These are phyloP conservation scores for Prunus padus DNA, from an alignment of 306 rosid species.

Conservation along the genomic window DNA sequence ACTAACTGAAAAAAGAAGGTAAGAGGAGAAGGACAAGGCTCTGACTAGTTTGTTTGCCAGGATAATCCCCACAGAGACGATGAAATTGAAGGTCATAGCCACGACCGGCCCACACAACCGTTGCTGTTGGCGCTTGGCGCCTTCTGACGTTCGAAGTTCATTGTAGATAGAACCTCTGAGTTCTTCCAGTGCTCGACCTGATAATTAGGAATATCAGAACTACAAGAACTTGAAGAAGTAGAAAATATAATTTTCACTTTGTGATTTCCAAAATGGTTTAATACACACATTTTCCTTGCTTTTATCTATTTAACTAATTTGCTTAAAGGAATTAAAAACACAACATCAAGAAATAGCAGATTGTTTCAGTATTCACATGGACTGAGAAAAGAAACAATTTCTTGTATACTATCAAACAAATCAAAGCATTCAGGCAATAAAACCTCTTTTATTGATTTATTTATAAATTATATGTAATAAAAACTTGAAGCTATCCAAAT, in stretches of 20 bases:
- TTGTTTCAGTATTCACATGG: not conserved
- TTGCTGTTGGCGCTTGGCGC: constrained; percentile 93
- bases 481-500: too few species aligned
- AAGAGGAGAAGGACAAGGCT: constrained; percentile 1
- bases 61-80: constrained; percentile 73
- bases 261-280: too few species aligned
- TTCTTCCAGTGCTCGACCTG: constrained; percentile 86
- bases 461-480: too few species aligned
- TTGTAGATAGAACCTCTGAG: constrained; percentile 74
- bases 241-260: not conserved
- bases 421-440: not conserved
- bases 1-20: not conserved
- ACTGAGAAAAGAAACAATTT: not conserved
- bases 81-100: constrained; percentile 80
- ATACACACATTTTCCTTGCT: not conserved
- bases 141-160: constrained; percentile 84
- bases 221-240: not conserved
- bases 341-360: not conserved
- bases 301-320: not conserved
- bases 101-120: constrained; percentile 72
- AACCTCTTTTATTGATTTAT: not conserved
- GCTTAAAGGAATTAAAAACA: not conserved
- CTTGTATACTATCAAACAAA: not conserved
- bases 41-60: constrained; percentile 73
- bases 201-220: constrained; percentile 23